Conservation (phyloP, 75 land plant genomes). For the Sequoiadendron giganteum region DNA sequence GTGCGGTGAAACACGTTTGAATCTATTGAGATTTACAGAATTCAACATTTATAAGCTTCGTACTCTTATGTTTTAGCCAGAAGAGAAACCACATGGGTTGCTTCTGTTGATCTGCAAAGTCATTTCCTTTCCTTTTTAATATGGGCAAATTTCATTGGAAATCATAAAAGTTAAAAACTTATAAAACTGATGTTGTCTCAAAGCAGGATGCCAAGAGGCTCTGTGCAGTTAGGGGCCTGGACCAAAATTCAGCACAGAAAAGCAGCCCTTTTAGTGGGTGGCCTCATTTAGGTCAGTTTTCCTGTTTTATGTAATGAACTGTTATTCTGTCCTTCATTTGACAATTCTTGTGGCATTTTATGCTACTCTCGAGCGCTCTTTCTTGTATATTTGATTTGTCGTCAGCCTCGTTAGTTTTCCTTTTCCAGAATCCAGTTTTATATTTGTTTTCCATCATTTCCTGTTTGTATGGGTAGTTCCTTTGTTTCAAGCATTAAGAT, state of each 20-base stretch:
- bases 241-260: constrained; percentile 75
- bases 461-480: background rate
- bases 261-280: constrained; percentile 75
- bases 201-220: constrained; percentile 84
- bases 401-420: constrained; percentile 6
- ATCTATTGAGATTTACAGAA: background rate
- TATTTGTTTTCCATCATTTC: background rate
- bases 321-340: constrained; percentile 34
- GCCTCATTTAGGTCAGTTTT: constrained; percentile 93
- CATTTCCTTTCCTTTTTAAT: constrained; percentile 49
- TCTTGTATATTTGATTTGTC: constrained; percentile 1
- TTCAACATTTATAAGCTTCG: background rate
- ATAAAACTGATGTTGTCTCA: constrained; percentile 71
- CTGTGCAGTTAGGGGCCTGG: constrained; percentile 68
- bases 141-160: constrained; percentile 34
- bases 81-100: constrained; percentile 23
- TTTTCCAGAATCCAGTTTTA: constrained; percentile 10
- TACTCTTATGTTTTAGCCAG: constrained; percentile 12
- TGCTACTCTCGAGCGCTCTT: constrained; percentile 28
- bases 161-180: constrained; percentile 40
- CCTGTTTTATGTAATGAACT: constrained; percentile 53
- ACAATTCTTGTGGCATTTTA: constrained; percentile 34
- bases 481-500: background rate
- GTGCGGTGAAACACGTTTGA: background rate
- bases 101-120: constrained; percentile 30